Percentiles rank a stretch among this genome's conserved stretches.
phyloP scores from a whole-genome alignment of 306 rosid species.

The Castanea crenata region DNA sequence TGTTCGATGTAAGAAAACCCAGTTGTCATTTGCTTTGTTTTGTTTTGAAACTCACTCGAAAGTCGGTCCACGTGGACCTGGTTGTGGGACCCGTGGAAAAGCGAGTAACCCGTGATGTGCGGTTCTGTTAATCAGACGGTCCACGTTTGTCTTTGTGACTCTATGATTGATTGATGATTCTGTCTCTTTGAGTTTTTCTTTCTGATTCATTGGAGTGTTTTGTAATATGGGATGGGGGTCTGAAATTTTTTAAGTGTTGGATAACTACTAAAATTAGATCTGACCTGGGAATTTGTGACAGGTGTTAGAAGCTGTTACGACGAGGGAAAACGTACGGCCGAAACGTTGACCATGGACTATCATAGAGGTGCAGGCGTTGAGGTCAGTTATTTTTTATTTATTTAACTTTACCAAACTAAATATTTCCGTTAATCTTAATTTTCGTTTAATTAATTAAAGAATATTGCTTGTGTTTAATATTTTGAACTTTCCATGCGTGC shows the following conservation, averaged over 20 bases:
- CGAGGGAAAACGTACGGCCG: conserved; percentile 99
- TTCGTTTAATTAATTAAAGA: neutral
- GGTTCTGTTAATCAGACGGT: conserved; percentile 36
- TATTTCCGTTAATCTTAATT: neutral
- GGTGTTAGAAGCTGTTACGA: conserved; percentile 99
- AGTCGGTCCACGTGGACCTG: conserved; percentile 22
- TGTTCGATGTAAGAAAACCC: neutral
- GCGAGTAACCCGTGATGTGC: conserved; percentile 37
- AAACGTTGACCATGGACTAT: conserved; percentile 97
- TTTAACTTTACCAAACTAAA: neutral
- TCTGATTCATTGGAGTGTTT: too few species aligned
- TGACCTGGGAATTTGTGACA: conserved; percentile 34
- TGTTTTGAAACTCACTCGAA: neutral
- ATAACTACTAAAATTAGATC: neutral
- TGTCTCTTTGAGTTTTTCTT: too few species aligned
- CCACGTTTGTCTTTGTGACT: too few species aligned
- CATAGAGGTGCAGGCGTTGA: conserved; percentile 91
- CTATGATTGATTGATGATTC: too few species aligned
- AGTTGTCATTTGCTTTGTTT: neutral
- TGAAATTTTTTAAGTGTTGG: too few species aligned
- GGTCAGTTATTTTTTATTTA: conserved; percentile 32
- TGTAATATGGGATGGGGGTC: neutral
- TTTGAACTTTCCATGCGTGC: too few species aligned
- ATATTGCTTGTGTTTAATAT: too few species aligned
- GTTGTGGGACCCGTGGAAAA: conserved; percentile 22